phyloP scores from a whole-genome alignment of 1,284 basidiomycete genomes.

The Exobasidium rhododendri region DNA sequence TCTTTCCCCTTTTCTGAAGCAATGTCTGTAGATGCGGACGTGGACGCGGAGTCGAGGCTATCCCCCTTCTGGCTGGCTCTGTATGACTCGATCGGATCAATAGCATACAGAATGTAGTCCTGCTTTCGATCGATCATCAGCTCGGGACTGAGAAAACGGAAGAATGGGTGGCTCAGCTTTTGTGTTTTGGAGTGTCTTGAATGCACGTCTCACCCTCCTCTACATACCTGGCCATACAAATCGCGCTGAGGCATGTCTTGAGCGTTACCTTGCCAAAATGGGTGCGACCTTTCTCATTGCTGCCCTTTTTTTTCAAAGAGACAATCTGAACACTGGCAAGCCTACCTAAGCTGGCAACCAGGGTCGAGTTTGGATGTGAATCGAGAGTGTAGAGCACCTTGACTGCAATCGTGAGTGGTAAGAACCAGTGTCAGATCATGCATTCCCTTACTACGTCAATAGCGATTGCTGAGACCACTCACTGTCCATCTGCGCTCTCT shows the following conservation, averaged over 20 bases:
- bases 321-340: constrained; percentile 37
- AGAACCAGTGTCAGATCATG: no score
- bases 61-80: constrained; percentile 18
- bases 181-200: background rate
- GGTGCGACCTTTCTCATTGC: constrained; percentile 19
- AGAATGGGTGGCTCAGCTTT: background rate
- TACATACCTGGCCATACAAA: constrained; percentile 41
- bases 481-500: background rate
- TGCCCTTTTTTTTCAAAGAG: constrained; percentile 1
- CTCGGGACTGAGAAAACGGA: constrained; percentile 34
- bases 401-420: constrained; percentile 29
- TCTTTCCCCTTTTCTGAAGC: background rate
- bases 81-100: constrained; percentile 49
- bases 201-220: background rate
- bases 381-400: constrained; percentile 53
- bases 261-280: constrained; percentile 45
- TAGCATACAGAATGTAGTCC: constrained; percentile 53
- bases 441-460: no score
- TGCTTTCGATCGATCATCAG: constrained; percentile 41
- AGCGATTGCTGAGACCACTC: no score
- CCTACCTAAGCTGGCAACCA: constrained; percentile 41
- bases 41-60: background rate
- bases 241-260: constrained; percentile 49
- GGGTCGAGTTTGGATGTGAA: constrained; percentile 42
- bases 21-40: background rate